These are phyloP conservation scores for Fusarium sp. DNA, from an alignment of 2,329 filamentous ascomycete species.

Conservation along the genomic window DNA sequence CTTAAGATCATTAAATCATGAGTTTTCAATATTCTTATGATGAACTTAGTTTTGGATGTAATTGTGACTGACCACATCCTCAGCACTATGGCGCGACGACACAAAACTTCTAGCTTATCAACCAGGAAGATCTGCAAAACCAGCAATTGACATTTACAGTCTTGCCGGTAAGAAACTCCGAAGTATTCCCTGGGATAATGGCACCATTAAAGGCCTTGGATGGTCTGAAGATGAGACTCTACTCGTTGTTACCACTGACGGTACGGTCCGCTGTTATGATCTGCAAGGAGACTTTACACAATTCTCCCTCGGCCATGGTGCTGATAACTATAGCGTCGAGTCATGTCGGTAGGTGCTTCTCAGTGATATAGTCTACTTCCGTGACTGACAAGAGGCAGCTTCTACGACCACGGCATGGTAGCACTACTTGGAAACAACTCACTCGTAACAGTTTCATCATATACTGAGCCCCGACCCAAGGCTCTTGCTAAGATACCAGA, in stretches of 20 bases:
- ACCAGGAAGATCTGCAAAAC: constrained; percentile 76
- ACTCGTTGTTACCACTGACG: constrained; percentile 88
- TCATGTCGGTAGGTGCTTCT: constrained; percentile 72
- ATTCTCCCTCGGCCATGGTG: constrained; percentile 89
- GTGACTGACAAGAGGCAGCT: constrained; percentile 56
- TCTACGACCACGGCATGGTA: constrained; percentile 93
- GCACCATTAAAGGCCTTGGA: constrained; percentile 85
- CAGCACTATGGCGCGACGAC: constrained; percentile 91
- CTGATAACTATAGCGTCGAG: constrained; percentile 87
- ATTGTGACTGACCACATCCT: constrained; percentile 18
- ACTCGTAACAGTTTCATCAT: constrained; percentile 86
- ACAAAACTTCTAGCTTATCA: constrained; percentile 84
- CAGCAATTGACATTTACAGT: constrained; percentile 93
- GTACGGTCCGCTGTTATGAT: constrained; percentile 90
- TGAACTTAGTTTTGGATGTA: background rate
- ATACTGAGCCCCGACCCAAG: constrained; percentile 90
- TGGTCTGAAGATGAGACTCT: constrained; percentile 98
- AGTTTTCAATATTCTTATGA: constrained; percentile 19
- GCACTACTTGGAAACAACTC: constrained; percentile 90
- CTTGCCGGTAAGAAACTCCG: constrained; percentile 90
- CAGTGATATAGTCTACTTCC: background rate
- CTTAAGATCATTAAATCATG: background rate
- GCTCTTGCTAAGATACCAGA: constrained; percentile 80
- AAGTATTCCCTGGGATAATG: constrained; percentile 91
- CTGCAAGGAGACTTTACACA: constrained; percentile 96